Base-by-base conservation (phyloP, 2,329 filamentous ascomycete species). In the Exophiala sideris region DNA sequence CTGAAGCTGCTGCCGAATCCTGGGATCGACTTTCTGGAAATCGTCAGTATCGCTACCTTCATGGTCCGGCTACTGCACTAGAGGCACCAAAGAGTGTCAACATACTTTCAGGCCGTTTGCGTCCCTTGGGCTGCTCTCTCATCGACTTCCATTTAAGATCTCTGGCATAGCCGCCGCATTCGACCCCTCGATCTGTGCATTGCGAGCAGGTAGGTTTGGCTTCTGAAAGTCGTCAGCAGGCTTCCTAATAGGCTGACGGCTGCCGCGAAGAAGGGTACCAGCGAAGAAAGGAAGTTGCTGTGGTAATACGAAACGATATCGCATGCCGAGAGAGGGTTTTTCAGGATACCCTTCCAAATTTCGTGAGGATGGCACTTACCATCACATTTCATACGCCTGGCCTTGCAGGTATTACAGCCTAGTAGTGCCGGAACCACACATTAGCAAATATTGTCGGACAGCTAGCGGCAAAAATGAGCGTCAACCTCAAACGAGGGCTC, bases 331-430 rank as follows among this genome's bases (percentile, higher is more conserved):
- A n/a, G n/a, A n/a, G n/a, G n/a, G n/a, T n/a, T n/a, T n/a, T n/a
- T n/a, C n/a, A n/a, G n/a, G n/a, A n/a, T n/a, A n/a, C n/a, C n/a
- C n/a, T n/a, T n/a, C n/a, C n/a, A n/a, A n/a, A n/a, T n/a, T n/a
- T n/a, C n/a, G n/a, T n/a, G n/a, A n/a, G n/a, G n/a, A n/a, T n/a
- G n/a, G 18, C n/a, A 41, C 39, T 14, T 20, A 41, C 39, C 47
- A 42, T 50, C 47, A 32, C 47, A 50, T 50, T 50, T 50, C 47
- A 40, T 41, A 11, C 47, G 34, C 39, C 47, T 5, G 18, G 35
- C 21, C 36, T 42, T 42, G 39, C 47, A 50, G 4, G 47, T 50
- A 16, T 29, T 41, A 16, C 47, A 50, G 21, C 47, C 47, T 50
- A 20, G 42, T 50, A 20, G 42, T 14, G 24, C 10, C 33, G 7